Evolutionary conservation across 2,329 filamentous ascomycete genomes (phyloP).

Genomic region (Colletotrichum cordylinicola): DNA sequence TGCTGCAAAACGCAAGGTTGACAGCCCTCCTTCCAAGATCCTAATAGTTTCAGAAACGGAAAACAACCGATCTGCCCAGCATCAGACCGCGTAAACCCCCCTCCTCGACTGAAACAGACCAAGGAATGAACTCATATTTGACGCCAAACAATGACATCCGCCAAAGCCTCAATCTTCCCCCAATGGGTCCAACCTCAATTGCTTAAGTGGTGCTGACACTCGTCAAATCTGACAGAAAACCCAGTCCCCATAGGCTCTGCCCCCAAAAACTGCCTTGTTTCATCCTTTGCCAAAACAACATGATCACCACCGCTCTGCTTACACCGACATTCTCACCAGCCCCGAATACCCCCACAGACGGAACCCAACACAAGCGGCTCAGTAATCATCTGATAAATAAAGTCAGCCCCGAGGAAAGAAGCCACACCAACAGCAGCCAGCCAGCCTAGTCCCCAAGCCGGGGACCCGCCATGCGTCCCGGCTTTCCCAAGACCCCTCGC

Average conservation of each 20-base stretch:
- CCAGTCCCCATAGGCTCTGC: not conserved
- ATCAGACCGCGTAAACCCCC: not conserved
- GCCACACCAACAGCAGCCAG: not conserved
- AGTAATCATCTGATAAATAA: not conserved
- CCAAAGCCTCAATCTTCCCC: not conserved
- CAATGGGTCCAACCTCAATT: fast-evolving
- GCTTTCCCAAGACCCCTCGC: not conserved
- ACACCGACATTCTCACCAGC: not conserved
- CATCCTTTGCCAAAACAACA: not conserved
- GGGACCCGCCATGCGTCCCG: not conserved
- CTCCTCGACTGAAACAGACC: not conserved
- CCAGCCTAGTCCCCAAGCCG: not conserved
- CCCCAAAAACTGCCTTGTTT: not conserved
- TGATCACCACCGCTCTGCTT: not conserved
- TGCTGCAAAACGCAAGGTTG: not conserved
- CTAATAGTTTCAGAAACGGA: not conserved
- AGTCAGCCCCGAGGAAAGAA: not conserved
- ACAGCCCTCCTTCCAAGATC: not conserved
- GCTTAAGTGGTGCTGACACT: not conserved
- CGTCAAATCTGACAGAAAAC: not conserved
- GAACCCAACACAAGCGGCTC: not conserved
- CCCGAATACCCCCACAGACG: not conserved
- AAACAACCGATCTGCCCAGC: not conserved
- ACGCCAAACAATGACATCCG: not conserved
- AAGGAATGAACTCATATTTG: not conserved